These are phyloP conservation scores for Chalara sp. DNA, from an alignment of 2,329 filamentous ascomycete genomes.

Conservation along the genomic window DNA sequence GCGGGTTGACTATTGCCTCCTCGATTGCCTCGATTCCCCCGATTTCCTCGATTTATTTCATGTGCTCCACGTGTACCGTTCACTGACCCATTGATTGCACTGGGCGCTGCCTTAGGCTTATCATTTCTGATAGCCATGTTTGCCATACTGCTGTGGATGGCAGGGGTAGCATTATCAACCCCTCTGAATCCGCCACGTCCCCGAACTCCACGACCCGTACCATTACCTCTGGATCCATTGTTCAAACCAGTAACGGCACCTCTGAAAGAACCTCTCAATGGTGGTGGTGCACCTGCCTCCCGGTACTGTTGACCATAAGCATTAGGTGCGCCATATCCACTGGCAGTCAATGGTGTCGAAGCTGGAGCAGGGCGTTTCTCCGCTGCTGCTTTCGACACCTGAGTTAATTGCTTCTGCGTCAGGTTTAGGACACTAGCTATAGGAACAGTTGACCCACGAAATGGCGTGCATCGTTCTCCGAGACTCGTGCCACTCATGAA, in stretches of 20 bases:
- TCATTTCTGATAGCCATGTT: conserved; percentile 2
- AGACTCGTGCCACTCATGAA: conserved; percentile 98
- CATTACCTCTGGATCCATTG: conserved; percentile 1
- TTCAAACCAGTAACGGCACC: conserved; percentile 44
- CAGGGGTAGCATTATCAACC: conserved; percentile 18
- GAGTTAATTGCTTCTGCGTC: conserved; percentile 72
- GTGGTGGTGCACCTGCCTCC: conserved; percentile 47
- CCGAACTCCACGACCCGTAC: conserved; percentile 5
- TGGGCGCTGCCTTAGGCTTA: no score
- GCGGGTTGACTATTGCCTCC: conserved; percentile 7
- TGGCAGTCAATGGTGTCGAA: conserved; percentile 43
- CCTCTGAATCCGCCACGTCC: conserved; percentile 12
- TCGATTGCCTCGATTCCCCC: conserved; percentile 13
- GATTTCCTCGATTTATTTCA: no score
- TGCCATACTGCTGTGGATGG: conserved; percentile 19
- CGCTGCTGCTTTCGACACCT: conserved; percentile 51
- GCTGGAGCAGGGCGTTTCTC: conserved; percentile 45
- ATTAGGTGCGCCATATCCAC: conserved; percentile 48
- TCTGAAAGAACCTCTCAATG: conserved; percentile 51
- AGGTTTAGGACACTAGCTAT: conserved; percentile 86
- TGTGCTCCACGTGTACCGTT: conserved; percentile 16
- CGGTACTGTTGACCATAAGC: conserved; percentile 52
- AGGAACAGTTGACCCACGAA: conserved; percentile 88
- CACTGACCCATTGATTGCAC: neutral
- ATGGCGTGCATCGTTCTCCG: conserved; percentile 82